Percentiles rank a stretch among this genome's conserved stretches.
Evolutionary conservation across 2,329 filamentous ascomycete species (phyloP).

Genomic region (Microsporum ferrugineum): DNA sequence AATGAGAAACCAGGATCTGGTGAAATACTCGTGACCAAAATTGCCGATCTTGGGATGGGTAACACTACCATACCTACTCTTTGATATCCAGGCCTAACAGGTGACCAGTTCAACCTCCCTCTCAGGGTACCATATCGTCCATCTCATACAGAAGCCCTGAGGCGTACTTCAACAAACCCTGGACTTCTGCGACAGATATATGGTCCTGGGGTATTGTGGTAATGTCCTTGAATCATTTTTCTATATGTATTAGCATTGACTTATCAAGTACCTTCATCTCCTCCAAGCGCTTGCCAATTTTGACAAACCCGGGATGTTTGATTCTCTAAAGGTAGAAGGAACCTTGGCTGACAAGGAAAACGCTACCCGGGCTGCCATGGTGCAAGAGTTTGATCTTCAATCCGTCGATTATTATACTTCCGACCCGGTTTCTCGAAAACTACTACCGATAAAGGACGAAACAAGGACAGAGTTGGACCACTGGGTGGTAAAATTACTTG

Average conservation of each 20-base stretch:
- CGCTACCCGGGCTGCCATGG: neutral
- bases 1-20: constrained; percentile 8
- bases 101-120: neutral
- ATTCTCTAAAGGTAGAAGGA: neutral
- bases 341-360: neutral
- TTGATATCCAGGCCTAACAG: neutral
- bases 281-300: constrained; percentile 8
- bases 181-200: constrained; percentile 7
- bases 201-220: constrained; percentile 11
- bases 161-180: constrained; percentile 8
- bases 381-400: constrained; percentile 7
- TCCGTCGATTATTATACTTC: constrained; percentile 6
- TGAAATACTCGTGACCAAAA: constrained; percentile 8
- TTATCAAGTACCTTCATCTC: constrained; percentile 3
- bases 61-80: neutral
- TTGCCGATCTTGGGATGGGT: constrained; percentile 9
- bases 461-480: constrained; percentile 6
- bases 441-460: constrained; percentile 1
- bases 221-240: neutral
- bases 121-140: constrained; percentile 2
- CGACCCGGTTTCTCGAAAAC: neutral
- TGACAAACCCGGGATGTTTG: constrained; percentile 6
- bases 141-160: constrained; percentile 4
- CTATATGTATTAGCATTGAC: too few species aligned
- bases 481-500: constrained; percentile 2